Base-by-base conservation (phyloP, 2,329 filamentous ascomycete genomes). In the Orbilia brochopaga region DNA sequence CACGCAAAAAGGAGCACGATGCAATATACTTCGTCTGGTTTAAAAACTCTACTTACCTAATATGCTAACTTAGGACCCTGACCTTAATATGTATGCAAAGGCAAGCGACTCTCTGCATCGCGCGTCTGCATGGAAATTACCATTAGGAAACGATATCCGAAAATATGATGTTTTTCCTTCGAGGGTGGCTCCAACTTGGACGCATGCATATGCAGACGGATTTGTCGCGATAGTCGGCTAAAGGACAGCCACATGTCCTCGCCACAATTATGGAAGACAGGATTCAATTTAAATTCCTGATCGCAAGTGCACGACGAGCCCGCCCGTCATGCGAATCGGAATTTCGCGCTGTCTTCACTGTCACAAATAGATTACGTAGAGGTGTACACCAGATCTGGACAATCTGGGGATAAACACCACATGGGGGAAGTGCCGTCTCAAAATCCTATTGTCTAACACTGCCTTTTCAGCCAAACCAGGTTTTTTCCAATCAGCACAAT, bases 131-230 rank as follows among this genome's bases (percentile, higher is more conserved):
- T 48, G 44, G 8, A 48, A 19, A 23, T 23, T 48, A 19, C 6
- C 19, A 48, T 48, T 48, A 48, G 44, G 44, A 48, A 48, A 21
- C 19, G 44, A 48, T 48, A 48, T 21, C 44, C 44, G 44, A 48
- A 19, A 19, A 11, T 11, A 48, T 48, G 40, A 6, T 15, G 11
- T 44, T 23, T 10, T 21, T 48, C 44, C 17, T 19, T 48, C 11
- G 21, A 48, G 19, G 13, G 44, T 8, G 21, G 44, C 44, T 48
- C 44, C 44, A 48, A 48, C 44, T 44, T 44, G 13, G 40, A 44
- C 21, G 44, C 44, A 11, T 48, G 44, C 44, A 48, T 48, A 19
- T 48, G 44, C 44, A 48, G 17, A 48, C 44, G 44, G 2, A 48
- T 21, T 48, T 10, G 44, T 19, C 15, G 8, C n/a, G 8, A 15